Conservation (phyloP, 73 alveolate species). For the Blepharisma japonicum region DNA sequence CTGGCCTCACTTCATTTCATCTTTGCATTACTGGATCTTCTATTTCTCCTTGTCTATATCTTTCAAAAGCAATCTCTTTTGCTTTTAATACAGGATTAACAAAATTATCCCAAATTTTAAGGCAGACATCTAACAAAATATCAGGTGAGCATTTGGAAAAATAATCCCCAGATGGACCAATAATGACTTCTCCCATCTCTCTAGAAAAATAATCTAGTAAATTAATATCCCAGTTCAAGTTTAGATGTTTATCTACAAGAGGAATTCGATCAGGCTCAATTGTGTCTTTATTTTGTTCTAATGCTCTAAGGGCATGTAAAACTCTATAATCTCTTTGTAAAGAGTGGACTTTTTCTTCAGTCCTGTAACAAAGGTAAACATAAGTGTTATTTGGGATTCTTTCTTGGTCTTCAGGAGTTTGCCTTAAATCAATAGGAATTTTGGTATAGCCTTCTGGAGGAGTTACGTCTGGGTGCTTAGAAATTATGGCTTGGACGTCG, state of each 20-base stretch:
- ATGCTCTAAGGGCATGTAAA: slow-evolving; percentile 65
- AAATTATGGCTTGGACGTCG: slow-evolving; percentile 81
- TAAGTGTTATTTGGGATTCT: slow-evolving; percentile 82
- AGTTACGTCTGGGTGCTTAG: slow-evolving; percentile 77
- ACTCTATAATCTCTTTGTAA: slow-evolving; percentile 70
- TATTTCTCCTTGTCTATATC: slow-evolving; percentile 32
- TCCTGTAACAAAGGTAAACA: slow-evolving; percentile 80
- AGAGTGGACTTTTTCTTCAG: slow-evolving; percentile 74
- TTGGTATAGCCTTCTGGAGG: slow-evolving; percentile 86
- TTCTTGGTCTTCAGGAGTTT: slow-evolving; percentile 64
- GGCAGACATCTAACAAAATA: slow-evolving; percentile 31
- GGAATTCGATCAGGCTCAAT: slow-evolving; percentile 4
- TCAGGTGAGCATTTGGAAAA: slow-evolving; percentile 10
- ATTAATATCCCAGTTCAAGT: background rate
- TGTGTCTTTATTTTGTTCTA: slow-evolving; percentile 32
- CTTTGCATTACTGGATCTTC: slow-evolving; percentile 39
- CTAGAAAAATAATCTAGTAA: background rate
- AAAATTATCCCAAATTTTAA: slow-evolving; percentile 37
- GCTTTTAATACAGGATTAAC: slow-evolving; percentile 42
- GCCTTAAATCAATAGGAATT: slow-evolving; percentile 67
- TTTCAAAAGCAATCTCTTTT: slow-evolving; percentile 42
- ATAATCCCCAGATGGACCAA: background rate
- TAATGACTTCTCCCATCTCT: background rate
- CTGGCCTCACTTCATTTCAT: slow-evolving; percentile 23
- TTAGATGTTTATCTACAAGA: background rate